Evolutionary conservation across 306 rosid genomes (phyloP).

Genomic region (Abrus pulchellus): DNA sequence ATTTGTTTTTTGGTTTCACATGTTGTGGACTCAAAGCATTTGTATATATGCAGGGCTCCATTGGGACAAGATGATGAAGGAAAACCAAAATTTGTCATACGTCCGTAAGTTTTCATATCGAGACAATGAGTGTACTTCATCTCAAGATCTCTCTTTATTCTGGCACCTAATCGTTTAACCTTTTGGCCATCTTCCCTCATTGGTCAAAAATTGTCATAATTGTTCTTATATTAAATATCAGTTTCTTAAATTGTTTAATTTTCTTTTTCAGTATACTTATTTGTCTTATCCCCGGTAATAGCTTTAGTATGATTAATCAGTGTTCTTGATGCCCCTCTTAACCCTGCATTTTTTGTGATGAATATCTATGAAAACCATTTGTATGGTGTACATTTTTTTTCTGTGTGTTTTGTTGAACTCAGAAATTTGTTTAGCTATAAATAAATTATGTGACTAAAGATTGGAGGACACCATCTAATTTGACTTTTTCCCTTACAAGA

Average conservation of each 20-base stretch:
- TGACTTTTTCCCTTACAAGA: neutral
- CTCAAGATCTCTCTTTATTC: conserved; percentile 27
- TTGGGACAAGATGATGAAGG: conserved; percentile 82
- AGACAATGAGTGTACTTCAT: conserved; percentile 39
- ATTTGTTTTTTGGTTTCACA: conserved; percentile 10
- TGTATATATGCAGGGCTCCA: conserved; percentile 71
- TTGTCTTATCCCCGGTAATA: conserved; percentile 19
- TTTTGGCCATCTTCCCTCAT: conserved; percentile 25
- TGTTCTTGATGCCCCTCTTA: neutral
- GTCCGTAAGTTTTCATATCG: conserved; percentile 79
- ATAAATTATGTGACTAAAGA: neutral
- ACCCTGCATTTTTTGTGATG: conserved; percentile 7
- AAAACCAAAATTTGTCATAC: conserved; percentile 75
- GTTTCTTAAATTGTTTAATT: conserved; percentile 17
- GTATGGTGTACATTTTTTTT: conserved; percentile 16
- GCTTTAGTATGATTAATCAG: conserved; percentile 37
- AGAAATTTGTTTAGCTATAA: conserved; percentile 6
- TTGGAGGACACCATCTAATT: conserved; percentile 6
- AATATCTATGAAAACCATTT: conserved; percentile 39
- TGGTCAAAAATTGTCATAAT: conserved; percentile 21
- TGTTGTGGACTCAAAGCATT: conserved; percentile 31
- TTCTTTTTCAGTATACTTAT: conserved; percentile 28
- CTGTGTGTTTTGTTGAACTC: neutral
- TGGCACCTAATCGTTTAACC: conserved; percentile 39
- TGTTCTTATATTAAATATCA: conserved; percentile 19